A percentile compares a stretch with the other conserved stretches of the same genome.
Evolutionary conservation across 257 asterid species (phyloP).

Genomic region (Nicotiana sylvestris): DNA sequence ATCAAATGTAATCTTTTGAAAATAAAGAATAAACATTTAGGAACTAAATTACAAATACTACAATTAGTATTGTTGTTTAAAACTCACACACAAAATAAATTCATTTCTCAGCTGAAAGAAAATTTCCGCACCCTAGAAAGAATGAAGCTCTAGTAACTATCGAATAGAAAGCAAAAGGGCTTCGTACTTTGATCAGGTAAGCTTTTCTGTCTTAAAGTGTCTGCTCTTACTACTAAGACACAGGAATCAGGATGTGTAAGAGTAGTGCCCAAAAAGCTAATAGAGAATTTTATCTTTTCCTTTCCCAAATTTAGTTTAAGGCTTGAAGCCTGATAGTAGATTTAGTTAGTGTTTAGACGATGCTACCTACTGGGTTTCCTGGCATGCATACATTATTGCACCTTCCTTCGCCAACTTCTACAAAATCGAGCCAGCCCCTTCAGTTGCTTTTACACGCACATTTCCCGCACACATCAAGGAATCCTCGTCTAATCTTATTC

Average conservation of each 20-base stretch:
- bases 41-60: background rate
- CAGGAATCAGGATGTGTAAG: background rate
- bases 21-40: background rate
- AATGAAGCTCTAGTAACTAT: background rate
- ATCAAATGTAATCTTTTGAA: background rate
- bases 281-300: background rate
- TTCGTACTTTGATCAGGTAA: background rate
- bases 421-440: background rate
- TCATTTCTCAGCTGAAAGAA: background rate
- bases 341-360: background rate
- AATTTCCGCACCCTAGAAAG: background rate
- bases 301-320: background rate
- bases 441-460: background rate
- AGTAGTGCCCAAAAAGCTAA: background rate
- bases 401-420: background rate
- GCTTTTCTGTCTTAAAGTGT: background rate
- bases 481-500: constrained; percentile 1
- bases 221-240: background rate
- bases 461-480: background rate
- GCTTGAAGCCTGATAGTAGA: background rate
- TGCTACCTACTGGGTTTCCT: background rate
- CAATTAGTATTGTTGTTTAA: background rate
- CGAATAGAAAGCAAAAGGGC: background rate
- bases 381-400: background rate
- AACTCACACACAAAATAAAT: background rate